Evolutionary conservation across 495 filamentous ascomycete species (phyloP), one percentile per base, ranked within the genome.

Genomic region (Aspergillus haitiensis): DNA sequence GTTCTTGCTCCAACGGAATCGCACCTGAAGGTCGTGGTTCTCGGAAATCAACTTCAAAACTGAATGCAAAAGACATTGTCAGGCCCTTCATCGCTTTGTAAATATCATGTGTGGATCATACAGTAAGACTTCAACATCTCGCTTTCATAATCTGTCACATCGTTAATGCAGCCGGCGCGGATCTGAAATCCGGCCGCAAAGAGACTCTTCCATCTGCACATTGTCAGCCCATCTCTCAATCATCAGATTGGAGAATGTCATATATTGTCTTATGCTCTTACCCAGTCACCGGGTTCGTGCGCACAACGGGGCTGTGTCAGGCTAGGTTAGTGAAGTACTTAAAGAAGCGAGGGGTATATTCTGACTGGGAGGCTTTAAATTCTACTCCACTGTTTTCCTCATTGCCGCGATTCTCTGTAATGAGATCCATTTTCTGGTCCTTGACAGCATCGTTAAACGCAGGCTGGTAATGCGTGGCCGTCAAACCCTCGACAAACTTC

Each of bases 401-500:
- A n/a, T n/a, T n/a, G n/a, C n/a, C n/a, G n/a, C n/a, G n/a, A n/a
- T n/a, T n/a, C n/a, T n/a, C n/a, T n/a, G n/a, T n/a, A n/a, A n/a
- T n/a, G n/a, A n/a, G n/a, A n/a, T n/a, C n/a, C n/a, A n/a, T n/a
- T n/a, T n/a, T n/a, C n/a, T n/a, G n/a, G n/a, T n/a, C n/a, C n/a
- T n/a, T n/a, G n/a, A n/a, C n/a, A n/a, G n/a, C 67, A 6, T 81
- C 70, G 36, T 79, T 64, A 68, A 86, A 88, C 37, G 78, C 79
- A 42, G 73, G 78, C 12, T 75, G 73, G 34, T 75, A 72, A 36
- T 85, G 86, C 18, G 83, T 86, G 0, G 82, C 86, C 0, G 87
- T 88, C 36, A 93, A 68, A 0, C 75, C 72, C 55, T 92, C 88
- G 21, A 92, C 76, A 71, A 91, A 89, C 16, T 69, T 66, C 27